These are phyloP conservation scores for Xylaria sp. DNA, from an alignment of 2,329 filamentous ascomycete genomes.

Conservation along the genomic window DNA sequence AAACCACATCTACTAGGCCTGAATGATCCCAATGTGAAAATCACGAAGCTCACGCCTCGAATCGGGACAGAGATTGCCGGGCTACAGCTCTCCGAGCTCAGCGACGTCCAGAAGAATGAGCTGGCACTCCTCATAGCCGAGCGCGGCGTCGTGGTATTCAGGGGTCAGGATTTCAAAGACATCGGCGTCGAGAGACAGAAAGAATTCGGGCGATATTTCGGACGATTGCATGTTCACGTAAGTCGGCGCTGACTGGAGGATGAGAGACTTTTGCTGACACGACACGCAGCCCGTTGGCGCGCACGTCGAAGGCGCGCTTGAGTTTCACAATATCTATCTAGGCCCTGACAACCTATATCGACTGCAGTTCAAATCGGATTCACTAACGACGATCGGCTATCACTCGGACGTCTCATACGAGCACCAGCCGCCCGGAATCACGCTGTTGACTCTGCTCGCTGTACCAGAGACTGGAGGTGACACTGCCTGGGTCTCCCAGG, in stretches of 20 bases:
- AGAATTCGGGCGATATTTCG: conserved; percentile 53
- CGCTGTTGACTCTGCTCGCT: conserved; percentile 52
- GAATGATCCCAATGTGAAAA: conserved; percentile 44
- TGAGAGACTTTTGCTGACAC: conserved; percentile 2
- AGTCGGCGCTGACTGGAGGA: conserved; percentile 27
- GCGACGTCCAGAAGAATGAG: conserved; percentile 44
- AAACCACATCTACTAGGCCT: conserved; percentile 52
- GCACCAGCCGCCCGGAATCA: conserved; percentile 55
- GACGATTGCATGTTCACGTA: conserved; percentile 54
- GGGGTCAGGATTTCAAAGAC: conserved; percentile 50
- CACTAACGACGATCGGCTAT: conserved; percentile 52
- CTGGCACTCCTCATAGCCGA: conserved; percentile 45
- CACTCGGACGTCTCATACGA: conserved; percentile 58
- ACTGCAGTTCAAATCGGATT: conserved; percentile 49
- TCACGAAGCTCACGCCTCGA: conserved; percentile 44
- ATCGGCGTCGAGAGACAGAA: conserved; percentile 53
- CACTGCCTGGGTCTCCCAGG: conserved; percentile 53
- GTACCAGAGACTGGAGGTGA: conserved; percentile 54
- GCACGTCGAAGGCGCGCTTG: conserved; percentile 55
- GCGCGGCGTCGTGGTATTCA: conserved; percentile 46
- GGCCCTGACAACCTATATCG: conserved; percentile 58
- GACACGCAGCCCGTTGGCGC: conserved; percentile 53
- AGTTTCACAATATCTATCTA: conserved; percentile 60
- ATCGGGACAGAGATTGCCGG: conserved; percentile 45
- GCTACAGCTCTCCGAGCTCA: conserved; percentile 45